These are phyloP conservation scores for Sequoia sempervirens DNA, from an alignment of 75 land plant species.

Conservation along the genomic window DNA sequence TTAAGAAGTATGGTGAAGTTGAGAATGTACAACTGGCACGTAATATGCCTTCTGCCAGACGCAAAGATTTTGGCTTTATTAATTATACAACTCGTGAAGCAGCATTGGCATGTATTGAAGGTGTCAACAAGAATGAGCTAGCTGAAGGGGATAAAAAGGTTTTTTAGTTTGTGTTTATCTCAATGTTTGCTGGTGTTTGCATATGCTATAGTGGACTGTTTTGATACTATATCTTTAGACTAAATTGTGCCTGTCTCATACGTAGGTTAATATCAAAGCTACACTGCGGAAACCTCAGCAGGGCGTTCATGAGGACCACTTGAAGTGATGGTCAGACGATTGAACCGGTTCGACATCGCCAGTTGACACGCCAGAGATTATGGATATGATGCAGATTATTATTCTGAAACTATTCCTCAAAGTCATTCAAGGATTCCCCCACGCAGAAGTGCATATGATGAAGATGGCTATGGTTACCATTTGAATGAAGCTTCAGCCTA, in stretches of 20 bases:
- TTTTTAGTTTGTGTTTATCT: background rate
- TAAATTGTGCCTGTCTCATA: background rate
- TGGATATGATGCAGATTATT: background rate
- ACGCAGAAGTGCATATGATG: background rate
- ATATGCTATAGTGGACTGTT: background rate
- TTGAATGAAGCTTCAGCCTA: background rate
- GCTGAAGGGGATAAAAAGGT: constrained; percentile 46
- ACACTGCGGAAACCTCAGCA: constrained; percentile 32
- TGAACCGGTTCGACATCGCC: too few species aligned
- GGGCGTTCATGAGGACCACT: too few species aligned
- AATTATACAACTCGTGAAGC: constrained; percentile 56
- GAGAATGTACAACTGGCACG: constrained; percentile 52
- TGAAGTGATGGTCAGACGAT: too few species aligned
- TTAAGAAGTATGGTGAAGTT: constrained; percentile 58
- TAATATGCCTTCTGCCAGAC: constrained; percentile 64
- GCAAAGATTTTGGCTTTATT: constrained; percentile 75
- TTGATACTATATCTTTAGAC: background rate
- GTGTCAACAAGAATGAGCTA: constrained; percentile 44
- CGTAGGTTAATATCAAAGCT: constrained; percentile 36
- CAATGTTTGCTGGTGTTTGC: background rate
- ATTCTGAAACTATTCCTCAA: background rate
- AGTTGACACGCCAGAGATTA: too few species aligned
- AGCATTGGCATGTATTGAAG: constrained; percentile 66
- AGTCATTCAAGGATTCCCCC: background rate
- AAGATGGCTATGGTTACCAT: constrained; percentile 5